Evolutionary conservation across 345 rosid species (phyloP).

Genomic region (Xanthoceras sorbifolium): DNA sequence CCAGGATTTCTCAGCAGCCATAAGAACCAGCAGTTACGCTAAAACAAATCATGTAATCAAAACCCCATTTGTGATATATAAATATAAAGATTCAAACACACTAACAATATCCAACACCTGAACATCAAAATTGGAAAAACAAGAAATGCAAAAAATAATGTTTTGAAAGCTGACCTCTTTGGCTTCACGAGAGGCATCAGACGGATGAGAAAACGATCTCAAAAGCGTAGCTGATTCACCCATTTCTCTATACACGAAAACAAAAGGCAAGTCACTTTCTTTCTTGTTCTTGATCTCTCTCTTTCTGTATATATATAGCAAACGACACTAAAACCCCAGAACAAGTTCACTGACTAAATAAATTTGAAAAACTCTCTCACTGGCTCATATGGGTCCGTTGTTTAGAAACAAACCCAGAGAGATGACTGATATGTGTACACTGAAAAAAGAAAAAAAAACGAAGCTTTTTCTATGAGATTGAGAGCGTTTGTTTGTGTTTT

Average conservation of each 20-base stretch:
- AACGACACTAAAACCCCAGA: not conserved
- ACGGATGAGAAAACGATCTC: slow-evolving; percentile 89
- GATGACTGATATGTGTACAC: not conserved
- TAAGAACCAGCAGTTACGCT: not conserved
- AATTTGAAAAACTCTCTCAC: not conserved
- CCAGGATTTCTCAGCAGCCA: slow-evolving; percentile 13
- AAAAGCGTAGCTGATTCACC: slow-evolving; percentile 60
- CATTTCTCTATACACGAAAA: slow-evolving; percentile 36
- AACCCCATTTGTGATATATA: not conserved
- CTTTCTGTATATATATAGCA: not conserved
- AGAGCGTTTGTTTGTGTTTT: not conserved
- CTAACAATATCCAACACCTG: not conserved
- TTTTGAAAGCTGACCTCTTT: slow-evolving; percentile 48
- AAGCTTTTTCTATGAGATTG: not conserved
- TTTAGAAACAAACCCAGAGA: slow-evolving; percentile 1
- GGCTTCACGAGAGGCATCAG: slow-evolving; percentile 51
- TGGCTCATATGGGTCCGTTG: slow-evolving; percentile 11
- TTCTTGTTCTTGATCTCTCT: not conserved
- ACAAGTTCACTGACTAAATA: not conserved
- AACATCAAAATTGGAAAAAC: slow-evolving; percentile 2
- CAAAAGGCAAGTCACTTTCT: not conserved
- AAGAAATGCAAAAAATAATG: not conserved
- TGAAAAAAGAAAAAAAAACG: not conserved
- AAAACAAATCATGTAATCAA: not conserved
- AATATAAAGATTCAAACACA: not conserved